A percentile compares a stretch with the other conserved stretches of the same genome.
These are phyloP conservation scores for Digitaria exilis DNA, from an alignment of 202 grass and related monocot genomes.

Conservation along the genomic window DNA sequence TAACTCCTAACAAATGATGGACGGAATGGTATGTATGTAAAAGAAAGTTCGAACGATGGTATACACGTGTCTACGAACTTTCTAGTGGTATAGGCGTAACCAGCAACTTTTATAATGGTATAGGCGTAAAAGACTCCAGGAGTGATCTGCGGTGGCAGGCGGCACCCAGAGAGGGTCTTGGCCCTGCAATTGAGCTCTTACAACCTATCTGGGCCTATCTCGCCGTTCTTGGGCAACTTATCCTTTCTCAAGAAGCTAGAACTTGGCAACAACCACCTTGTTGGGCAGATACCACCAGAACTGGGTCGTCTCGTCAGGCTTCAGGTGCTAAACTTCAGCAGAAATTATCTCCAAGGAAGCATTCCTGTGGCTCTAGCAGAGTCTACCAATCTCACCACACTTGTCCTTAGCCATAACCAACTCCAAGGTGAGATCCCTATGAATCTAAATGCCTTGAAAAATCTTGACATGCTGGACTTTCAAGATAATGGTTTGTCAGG, in stretches of 20 bases:
- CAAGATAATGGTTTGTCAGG: neutral
- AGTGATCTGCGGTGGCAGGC: neutral
- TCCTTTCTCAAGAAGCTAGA: slow-evolving; percentile 20
- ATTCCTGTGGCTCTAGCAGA: neutral
- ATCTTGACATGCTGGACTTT: neutral
- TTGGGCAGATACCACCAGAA: slow-evolving; percentile 15
- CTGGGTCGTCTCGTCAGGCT: slow-evolving; percentile 13
- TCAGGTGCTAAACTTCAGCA: neutral
- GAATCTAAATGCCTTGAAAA: neutral
- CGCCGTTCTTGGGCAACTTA: slow-evolving; percentile 41
- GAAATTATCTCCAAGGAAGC: slow-evolving; percentile 14
- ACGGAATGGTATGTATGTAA: too few relatives aligned
- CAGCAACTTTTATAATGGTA: too few relatives aligned
- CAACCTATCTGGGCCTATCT: slow-evolving; percentile 8
- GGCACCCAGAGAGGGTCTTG: slow-evolving; percentile 31
- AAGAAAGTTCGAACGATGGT: too few relatives aligned
- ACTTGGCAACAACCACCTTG: slow-evolving; percentile 13
- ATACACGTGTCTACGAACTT: too few relatives aligned
- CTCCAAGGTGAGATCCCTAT: slow-evolving; percentile 32
- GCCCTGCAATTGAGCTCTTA: neutral
- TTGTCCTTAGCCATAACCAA: neutral
- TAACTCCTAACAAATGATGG: too few relatives aligned
- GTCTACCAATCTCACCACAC: slow-evolving; percentile 8
- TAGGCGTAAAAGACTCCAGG: too few relatives aligned
- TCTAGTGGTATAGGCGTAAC: too few relatives aligned